phyloP scores from a whole-genome alignment of 345 rosid species.

The Schrenkiella parvula region DNA sequence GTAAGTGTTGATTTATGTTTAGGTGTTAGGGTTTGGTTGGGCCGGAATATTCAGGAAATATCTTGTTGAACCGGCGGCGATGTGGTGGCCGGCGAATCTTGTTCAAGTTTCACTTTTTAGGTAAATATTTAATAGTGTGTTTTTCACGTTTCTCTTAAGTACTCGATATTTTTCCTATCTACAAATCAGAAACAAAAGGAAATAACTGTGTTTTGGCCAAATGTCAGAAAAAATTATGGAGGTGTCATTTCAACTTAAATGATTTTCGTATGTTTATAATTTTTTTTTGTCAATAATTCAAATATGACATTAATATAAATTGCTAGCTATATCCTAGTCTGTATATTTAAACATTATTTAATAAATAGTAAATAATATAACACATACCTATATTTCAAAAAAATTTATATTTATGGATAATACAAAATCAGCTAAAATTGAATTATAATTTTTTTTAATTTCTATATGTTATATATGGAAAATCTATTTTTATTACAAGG shows the following conservation, averaged over 20 bases:
- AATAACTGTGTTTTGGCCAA: not conserved
- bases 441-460: no score
- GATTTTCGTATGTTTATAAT: no score
- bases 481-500: not conserved
- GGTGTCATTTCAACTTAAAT: not conserved
- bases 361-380: not conserved
- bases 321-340: no score
- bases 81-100: constrained; percentile 99
- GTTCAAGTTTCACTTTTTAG: constrained; percentile 96
- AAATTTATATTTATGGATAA: not conserved
- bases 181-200: not conserved
- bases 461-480: not conserved
- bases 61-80: constrained; percentile 92
- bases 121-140: constrained; percentile 41
- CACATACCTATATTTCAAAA: not conserved
- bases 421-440: not conserved
- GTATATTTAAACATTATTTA: no score
- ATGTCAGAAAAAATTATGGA: not conserved
- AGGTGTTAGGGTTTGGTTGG: constrained; percentile 99
- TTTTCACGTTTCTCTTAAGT: not conserved
- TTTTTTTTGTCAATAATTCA: no score
- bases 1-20: constrained; percentile 31
- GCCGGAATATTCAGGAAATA: constrained; percentile 89
- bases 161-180: constrained; percentile 15
- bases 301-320: no score